Conservation (phyloP, 495 filamentous ascomycete species). For the Evansstolkia leycettana region DNA sequence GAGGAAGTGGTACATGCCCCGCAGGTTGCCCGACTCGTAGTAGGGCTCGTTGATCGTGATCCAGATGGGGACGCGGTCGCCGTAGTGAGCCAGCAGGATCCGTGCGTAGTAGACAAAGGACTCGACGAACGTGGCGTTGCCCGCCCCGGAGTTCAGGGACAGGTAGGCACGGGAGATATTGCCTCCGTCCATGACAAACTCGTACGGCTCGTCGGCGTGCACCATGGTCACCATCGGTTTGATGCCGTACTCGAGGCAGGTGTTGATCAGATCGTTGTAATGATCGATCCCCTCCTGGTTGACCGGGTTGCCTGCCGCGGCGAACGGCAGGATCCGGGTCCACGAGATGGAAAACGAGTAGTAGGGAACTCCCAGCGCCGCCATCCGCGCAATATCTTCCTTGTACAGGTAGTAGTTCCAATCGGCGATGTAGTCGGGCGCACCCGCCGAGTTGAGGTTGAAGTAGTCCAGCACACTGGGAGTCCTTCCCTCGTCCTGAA, state of each 20-base stretch:
- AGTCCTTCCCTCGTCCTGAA: too few relatives aligned
- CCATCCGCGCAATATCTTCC: conserved; percentile 36
- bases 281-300: conserved; percentile 32
- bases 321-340: conserved; percentile 34
- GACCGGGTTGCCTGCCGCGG: conserved; percentile 25
- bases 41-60: conserved; percentile 34
- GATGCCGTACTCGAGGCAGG: conserved; percentile 27
- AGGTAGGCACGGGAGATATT: too few relatives aligned
- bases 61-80: conserved; percentile 32
- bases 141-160: too few relatives aligned
- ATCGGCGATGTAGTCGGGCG: conserved; percentile 31
- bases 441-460: too few relatives aligned
- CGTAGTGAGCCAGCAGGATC: conserved; percentile 27
- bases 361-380: conserved; percentile 35
- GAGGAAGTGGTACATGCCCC: too few relatives aligned
- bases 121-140: conserved; percentile 19
- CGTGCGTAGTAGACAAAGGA: conserved; percentile 27
- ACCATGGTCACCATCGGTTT: background rate
- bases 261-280: conserved; percentile 34
- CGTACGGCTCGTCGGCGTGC: too few relatives aligned
- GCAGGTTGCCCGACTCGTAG: conserved; percentile 14
- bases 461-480: too few relatives aligned
- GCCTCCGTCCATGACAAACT: too few relatives aligned
- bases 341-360: conserved; percentile 36
- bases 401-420: conserved; percentile 40